These are phyloP conservation scores for Teratosphaeria nubilosa DNA, from an alignment of 2,329 filamentous ascomycete genomes.

Conservation along the genomic window DNA sequence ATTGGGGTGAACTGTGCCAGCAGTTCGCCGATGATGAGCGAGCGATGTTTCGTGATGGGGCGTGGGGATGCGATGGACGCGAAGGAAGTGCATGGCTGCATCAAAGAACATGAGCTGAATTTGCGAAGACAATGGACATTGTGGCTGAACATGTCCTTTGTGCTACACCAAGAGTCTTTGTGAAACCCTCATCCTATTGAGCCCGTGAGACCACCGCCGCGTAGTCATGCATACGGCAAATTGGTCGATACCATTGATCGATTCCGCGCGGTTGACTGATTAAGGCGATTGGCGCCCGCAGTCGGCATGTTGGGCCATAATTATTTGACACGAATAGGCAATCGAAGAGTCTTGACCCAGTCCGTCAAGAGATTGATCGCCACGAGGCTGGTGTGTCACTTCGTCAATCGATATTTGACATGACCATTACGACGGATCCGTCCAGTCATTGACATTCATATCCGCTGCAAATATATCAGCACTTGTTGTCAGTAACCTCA, in stretches of 20 bases:
- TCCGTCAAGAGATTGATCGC: background rate
- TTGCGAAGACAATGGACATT: background rate
- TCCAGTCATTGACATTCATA: background rate
- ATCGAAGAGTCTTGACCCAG: background rate
- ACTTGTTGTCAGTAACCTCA: background rate
- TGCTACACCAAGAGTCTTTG: background rate
- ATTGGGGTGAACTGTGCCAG: background rate
- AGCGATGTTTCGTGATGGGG: background rate
- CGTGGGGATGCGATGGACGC: background rate
- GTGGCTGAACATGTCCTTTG: background rate
- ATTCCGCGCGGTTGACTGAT: background rate
- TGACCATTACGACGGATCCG: background rate
- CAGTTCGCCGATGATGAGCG: background rate
- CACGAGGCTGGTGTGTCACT: background rate
- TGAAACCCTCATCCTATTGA: background rate
- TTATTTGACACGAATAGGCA: background rate
- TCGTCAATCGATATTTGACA: background rate
- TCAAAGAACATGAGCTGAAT: background rate
- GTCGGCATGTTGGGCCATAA: background rate
- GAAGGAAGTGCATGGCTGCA: background rate
- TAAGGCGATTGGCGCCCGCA: no score
- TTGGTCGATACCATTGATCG: background rate
- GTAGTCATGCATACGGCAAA: background rate
- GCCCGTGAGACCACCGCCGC: background rate
- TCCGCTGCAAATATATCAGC: background rate